Evolutionary conservation across 495 filamentous ascomycete genomes (phyloP).

Genomic region (Amniculicola lignicola): DNA sequence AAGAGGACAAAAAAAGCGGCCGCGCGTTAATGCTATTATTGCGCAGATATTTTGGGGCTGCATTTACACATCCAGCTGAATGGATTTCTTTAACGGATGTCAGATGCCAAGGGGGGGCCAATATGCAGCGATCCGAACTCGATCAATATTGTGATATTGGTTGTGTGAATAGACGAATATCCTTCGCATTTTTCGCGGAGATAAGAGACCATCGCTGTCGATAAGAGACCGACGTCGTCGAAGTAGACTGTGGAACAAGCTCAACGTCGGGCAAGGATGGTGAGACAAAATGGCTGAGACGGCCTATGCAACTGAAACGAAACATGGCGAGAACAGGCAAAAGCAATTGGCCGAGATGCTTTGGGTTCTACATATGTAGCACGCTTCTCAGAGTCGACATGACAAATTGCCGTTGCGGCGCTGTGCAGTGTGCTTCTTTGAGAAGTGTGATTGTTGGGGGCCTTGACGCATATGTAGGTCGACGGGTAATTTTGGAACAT

Average conservation of each 20-base stretch:
- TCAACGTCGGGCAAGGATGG: constrained; percentile 6
- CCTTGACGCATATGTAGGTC: too few species aligned
- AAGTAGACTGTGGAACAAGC: constrained; percentile 30
- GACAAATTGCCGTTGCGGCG: constrained; percentile 20
- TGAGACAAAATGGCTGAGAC: constrained; percentile 30
- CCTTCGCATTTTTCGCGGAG: too few species aligned
- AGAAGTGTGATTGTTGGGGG: background rate
- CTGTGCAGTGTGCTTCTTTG: constrained; percentile 17
- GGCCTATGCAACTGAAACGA: constrained; percentile 30
- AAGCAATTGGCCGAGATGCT: constrained; percentile 28
- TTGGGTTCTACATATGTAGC: too few species aligned
- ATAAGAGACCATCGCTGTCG: background rate
- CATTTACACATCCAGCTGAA: too few species aligned
- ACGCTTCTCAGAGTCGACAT: too few species aligned
- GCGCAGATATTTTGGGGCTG: too few species aligned
- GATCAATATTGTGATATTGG: too few species aligned
- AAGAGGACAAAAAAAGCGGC: background rate
- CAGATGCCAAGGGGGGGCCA: too few species aligned
- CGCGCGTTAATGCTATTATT: background rate
- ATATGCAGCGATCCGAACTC: too few species aligned
- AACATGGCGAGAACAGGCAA: constrained; percentile 11
- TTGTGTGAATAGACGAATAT: too few species aligned
- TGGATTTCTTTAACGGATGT: too few species aligned
- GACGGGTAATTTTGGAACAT: constrained; percentile 24
- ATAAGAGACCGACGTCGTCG: constrained; percentile 4